Percentiles rank a stretch among this genome's conserved stretches.
phyloP scores from a whole-genome alignment of 495 filamentous ascomycete genomes.

The Aspergillus sclerotioniger region DNA sequence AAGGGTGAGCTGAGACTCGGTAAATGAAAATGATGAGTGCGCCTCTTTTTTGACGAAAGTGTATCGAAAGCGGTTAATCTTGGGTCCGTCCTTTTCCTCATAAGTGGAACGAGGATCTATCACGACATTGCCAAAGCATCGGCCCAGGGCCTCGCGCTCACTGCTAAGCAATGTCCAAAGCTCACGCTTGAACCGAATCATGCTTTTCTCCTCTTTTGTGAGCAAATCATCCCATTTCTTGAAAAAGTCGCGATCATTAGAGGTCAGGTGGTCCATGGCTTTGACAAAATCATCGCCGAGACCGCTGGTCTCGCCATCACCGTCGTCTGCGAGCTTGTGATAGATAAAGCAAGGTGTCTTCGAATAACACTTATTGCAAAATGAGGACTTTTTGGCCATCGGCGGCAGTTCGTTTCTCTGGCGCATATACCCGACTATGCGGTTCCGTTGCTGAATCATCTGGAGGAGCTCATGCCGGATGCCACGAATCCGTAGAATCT shows the following conservation, averaged over 20 bases:
- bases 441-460: conserved; percentile 96
- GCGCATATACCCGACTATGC: conserved; percentile 78
- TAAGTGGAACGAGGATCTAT: conserved; percentile 73
- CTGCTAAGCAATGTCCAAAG: conserved; percentile 92
- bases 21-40: conserved; percentile 66
- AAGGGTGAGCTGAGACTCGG: conserved; percentile 83
- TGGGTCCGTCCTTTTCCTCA: conserved; percentile 63
- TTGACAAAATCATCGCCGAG: conserved; percentile 73
- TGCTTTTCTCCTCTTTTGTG: conserved; percentile 89
- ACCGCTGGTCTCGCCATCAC: conserved; percentile 74
- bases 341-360: conserved; percentile 89
- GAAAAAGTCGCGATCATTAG: conserved; percentile 77
- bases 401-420: conserved; percentile 75
- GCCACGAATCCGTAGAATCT: conserved; percentile 78
- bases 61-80: conserved; percentile 89
- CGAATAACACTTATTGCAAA: conserved; percentile 83
- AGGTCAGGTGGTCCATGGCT: conserved; percentile 68
- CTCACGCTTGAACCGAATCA: conserved; percentile 78
- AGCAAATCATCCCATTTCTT: conserved; percentile 90
- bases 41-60: conserved; percentile 68
- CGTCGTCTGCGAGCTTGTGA: conserved; percentile 85
- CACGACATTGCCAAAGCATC: conserved; percentile 71
- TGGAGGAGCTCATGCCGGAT: conserved; percentile 83
- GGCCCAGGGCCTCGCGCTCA: conserved; percentile 81
- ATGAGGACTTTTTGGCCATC: conserved; percentile 75